Conservation (phyloP, 2,329 filamentous ascomycete genomes). For the Clarireedia paspali region DNA sequence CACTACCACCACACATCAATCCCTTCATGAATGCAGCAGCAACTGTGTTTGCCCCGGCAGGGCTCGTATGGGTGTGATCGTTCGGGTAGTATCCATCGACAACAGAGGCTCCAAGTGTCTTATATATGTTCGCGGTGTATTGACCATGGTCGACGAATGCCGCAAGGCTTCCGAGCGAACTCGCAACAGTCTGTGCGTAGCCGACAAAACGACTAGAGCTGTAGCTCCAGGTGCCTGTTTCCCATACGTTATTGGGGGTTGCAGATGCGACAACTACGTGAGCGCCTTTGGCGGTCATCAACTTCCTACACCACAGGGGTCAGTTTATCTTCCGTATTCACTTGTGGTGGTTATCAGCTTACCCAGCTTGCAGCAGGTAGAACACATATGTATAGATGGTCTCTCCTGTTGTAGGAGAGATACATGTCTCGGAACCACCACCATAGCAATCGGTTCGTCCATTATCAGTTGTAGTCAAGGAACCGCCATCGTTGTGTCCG, state of each 20-base stretch:
- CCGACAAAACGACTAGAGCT: conserved; percentile 46
- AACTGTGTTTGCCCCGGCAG: conserved; percentile 44
- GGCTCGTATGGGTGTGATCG: conserved; percentile 55
- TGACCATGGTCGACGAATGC: conserved; percentile 51
- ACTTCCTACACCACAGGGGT: conserved; percentile 16
- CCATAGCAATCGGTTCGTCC: conserved; percentile 49
- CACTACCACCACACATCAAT: conserved; percentile 21
- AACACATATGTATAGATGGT: conserved; percentile 27
- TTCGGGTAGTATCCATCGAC: conserved; percentile 45
- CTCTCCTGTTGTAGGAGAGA: conserved; percentile 38
- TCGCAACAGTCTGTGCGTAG: conserved; percentile 42
- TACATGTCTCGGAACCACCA: conserved; percentile 38
- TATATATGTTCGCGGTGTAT: conserved; percentile 43
- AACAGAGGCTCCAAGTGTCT: conserved; percentile 37
- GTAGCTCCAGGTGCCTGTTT: conserved; percentile 42
- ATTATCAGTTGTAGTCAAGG: conserved; percentile 44
- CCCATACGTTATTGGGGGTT: conserved; percentile 59
- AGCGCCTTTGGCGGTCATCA: conserved; percentile 45
- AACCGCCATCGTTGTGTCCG: conserved; percentile 63
- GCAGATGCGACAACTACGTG: conserved; percentile 51
- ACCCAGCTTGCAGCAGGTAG: conserved; percentile 15
- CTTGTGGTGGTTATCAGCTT: background rate
- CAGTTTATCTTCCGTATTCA: conserved; percentile 1
- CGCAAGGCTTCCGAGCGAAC: conserved; percentile 30
- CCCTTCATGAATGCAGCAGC: conserved; percentile 46